Evolutionary conservation across 768 basidiomycete species (phyloP).

Genomic region (Leccinum uliginosum): DNA sequence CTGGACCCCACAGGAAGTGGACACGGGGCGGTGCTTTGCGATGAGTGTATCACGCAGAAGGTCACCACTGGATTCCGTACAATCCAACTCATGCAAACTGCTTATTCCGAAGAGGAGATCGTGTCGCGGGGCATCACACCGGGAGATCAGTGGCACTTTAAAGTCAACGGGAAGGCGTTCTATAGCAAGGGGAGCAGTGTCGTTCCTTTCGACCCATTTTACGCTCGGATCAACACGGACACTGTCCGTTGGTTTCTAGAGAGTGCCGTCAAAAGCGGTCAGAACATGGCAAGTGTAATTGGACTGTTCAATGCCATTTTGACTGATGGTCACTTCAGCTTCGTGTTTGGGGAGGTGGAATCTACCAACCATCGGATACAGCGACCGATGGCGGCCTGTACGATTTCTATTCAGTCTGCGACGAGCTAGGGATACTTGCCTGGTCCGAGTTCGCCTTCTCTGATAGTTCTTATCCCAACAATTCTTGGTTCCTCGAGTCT

Average conservation of each 20-base stretch:
- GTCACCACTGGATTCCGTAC: constrained; percentile 58
- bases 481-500: constrained; percentile 47
- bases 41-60: constrained; percentile 33
- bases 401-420: constrained; percentile 54
- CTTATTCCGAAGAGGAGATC: constrained; percentile 44
- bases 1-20: constrained; percentile 2
- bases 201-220: constrained; percentile 61
- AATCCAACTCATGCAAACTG: constrained; percentile 46
- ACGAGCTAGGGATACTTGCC: constrained; percentile 56
- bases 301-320: background rate
- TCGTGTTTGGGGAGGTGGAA: constrained; percentile 58
- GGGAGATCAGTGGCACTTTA: constrained; percentile 59
- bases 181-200: constrained; percentile 54
- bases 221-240: constrained; percentile 45
- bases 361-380: constrained; percentile 43
- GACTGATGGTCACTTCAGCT: constrained; percentile 31
- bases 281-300: constrained; percentile 48
- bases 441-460: constrained; percentile 51
- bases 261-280: constrained; percentile 50
- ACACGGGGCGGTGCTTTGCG: constrained; percentile 1
- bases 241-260: constrained; percentile 53
- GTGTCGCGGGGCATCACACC: constrained; percentile 47
- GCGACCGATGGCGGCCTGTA: constrained; percentile 43
- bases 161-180: constrained; percentile 53
- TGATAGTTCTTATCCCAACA: constrained; percentile 52